phyloP scores from a whole-genome alignment of 345 rosid species.

The Noccaea bulbosa region DNA sequence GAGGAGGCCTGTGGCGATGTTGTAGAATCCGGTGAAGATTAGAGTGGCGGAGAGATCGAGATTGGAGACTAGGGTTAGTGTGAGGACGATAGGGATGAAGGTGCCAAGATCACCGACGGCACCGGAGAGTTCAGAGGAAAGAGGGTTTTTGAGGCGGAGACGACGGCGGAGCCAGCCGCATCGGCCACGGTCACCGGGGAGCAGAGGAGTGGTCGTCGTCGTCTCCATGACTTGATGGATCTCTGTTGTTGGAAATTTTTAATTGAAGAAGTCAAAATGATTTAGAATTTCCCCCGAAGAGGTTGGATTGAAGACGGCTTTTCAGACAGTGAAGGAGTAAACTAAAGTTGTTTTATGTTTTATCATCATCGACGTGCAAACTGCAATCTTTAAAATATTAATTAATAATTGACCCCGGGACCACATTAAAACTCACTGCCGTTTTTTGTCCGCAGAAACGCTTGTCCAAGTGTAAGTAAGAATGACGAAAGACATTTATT shows the following conservation, averaged over 20 bases:
- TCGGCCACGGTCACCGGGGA: constrained; percentile 24
- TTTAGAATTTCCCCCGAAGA: background rate
- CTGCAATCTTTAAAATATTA: background rate
- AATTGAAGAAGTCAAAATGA: background rate
- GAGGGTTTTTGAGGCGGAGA: constrained; percentile 48
- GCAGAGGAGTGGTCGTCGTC: constrained; percentile 44
- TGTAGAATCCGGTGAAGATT: constrained; percentile 74
- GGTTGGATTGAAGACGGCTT: constrained; percentile 43
- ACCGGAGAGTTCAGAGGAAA: constrained; percentile 74
- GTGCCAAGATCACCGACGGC: constrained; percentile 89
- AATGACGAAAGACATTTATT: too few relatives aligned
- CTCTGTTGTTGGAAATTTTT: background rate
- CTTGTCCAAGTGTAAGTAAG: background rate
- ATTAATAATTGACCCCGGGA: background rate
- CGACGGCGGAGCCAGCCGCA: constrained; percentile 51
- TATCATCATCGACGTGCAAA: constrained; percentile 2
- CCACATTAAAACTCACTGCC: background rate
- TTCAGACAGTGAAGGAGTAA: constrained; percentile 28
- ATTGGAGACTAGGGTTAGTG: constrained; percentile 70
- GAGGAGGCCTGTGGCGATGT: constrained; percentile 78
- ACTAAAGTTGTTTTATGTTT: background rate
- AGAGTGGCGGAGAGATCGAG: constrained; percentile 76
- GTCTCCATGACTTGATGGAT: constrained; percentile 41
- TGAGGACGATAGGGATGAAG: constrained; percentile 73
- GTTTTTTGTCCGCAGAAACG: background rate